Percentiles rank a stretch among this genome's conserved stretches.
phyloP scores from a whole-genome alignment of 441 rosid genomes.

The Mallotus repandus region DNA sequence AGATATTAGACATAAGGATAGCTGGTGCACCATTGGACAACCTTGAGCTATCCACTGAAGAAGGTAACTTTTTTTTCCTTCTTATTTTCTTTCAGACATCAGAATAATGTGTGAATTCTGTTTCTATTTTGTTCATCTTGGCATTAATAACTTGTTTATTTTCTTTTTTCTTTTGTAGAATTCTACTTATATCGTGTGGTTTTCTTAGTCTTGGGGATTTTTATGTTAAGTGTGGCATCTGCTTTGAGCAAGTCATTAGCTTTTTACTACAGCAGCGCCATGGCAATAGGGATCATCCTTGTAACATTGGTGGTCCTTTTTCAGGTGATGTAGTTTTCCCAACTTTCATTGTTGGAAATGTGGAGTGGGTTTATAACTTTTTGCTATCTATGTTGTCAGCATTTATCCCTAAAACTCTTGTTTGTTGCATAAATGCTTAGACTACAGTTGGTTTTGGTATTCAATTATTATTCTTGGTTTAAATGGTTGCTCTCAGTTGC shows the following conservation, averaged over 20 bases:
- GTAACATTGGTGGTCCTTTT: conserved; percentile 78
- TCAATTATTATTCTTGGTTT: not conserved
- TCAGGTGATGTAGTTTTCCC: conserved; percentile 52
- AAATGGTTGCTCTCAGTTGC: not conserved
- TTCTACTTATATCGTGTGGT: conserved; percentile 54
- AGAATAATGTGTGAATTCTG: not conserved
- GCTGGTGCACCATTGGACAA: conserved; percentile 41
- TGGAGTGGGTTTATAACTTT: not conserved
- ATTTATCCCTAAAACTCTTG: not conserved
- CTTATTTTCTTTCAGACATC: not conserved
- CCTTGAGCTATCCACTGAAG: conserved; percentile 55
- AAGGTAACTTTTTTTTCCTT: conserved; percentile 43
- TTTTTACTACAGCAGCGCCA: conserved; percentile 88
- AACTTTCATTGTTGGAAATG: not conserved
- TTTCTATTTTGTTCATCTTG: conserved; percentile 1
- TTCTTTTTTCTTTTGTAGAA: conserved; percentile 39
- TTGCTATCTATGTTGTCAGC: not conserved
- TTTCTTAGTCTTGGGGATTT: conserved; percentile 56
- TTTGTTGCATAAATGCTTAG: not conserved
- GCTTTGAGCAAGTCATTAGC: conserved; percentile 69
- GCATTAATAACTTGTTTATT: conserved; percentile 11
- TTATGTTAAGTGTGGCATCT: conserved; percentile 61
- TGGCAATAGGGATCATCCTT: conserved; percentile 86
- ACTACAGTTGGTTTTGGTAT: not conserved
- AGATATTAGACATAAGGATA: conserved; percentile 64